Percentiles rank a stretch among this genome's conserved stretches.
Evolutionary conservation across 768 basidiomycete species (phyloP).

Genomic region (Podaxis mareebaensis): DNA sequence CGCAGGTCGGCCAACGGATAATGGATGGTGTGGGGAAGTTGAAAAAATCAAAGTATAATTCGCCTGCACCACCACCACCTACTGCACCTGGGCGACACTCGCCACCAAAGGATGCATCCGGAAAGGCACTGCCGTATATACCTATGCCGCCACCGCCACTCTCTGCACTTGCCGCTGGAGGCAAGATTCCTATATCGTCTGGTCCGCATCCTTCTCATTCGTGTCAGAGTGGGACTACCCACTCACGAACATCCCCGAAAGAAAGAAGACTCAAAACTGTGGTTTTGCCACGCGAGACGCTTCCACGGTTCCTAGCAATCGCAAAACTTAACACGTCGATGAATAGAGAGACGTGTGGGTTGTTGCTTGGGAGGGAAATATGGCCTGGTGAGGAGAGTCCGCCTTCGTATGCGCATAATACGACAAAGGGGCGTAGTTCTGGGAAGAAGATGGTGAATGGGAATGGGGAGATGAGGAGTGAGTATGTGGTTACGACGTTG

Average conservation of each 20-base stretch:
- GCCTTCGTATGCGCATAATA: neutral
- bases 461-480: slow-evolving; percentile 35
- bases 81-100: neutral
- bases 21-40: slow-evolving; percentile 3
- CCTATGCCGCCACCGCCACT: slow-evolving; percentile 18
- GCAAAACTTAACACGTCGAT: slow-evolving; percentile 76
- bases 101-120: neutral
- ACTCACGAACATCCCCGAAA: neutral
- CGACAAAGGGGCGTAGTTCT: neutral
- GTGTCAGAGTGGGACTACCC: slow-evolving; percentile 21
- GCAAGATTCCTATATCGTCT: neutral
- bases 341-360: slow-evolving; percentile 85
- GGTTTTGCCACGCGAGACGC: slow-evolving; percentile 67
- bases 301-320: slow-evolving; percentile 75
- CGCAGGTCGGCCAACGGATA: slow-evolving; percentile 24
- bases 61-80: slow-evolving; percentile 8
- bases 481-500: slow-evolving; percentile 75
- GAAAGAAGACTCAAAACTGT: slow-evolving; percentile 52
- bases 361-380: slow-evolving; percentile 67
- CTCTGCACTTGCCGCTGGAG: neutral
- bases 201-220: neutral
- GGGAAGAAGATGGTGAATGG: neutral
- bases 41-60: neutral
- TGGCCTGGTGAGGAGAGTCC: neutral
- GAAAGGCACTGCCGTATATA: neutral